These are phyloP conservation scores for Eucalyptus guilfoylei DNA, from an alignment of 345 rosid genomes.

Conservation along the genomic window DNA sequence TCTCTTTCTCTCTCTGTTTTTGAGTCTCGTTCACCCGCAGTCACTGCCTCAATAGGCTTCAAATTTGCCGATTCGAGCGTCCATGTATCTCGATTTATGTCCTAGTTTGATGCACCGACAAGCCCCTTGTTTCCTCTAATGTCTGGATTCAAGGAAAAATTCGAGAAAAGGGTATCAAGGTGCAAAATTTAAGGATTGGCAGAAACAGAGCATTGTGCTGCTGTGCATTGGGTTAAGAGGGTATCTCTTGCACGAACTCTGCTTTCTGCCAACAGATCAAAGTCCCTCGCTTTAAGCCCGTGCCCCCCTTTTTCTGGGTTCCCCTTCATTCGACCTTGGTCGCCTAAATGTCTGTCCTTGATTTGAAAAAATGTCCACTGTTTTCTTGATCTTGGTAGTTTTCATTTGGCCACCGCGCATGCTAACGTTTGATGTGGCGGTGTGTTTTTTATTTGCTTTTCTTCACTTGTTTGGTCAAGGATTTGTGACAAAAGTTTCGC, in stretches of 20 bases:
- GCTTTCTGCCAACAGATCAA: background rate
- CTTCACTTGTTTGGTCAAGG: background rate
- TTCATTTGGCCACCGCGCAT: background rate
- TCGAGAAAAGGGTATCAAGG: background rate
- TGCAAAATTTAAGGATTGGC: background rate
- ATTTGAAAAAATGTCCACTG: accelerated
- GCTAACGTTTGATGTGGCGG: background rate
- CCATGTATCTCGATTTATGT: background rate
- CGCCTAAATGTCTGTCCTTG: background rate
- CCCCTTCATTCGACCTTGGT: background rate
- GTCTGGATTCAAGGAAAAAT: background rate
- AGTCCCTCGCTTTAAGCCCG: background rate
- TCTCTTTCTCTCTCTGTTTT: accelerated
- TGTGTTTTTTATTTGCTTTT: background rate
- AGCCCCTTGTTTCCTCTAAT: background rate
- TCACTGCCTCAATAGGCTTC: background rate
- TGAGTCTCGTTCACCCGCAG: background rate
- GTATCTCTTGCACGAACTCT: background rate
- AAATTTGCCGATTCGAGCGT: background rate
- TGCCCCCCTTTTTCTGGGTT: background rate
- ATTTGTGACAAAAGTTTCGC: background rate
- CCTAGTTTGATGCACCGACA: background rate
- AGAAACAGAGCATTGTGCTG: background rate
- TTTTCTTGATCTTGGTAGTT: background rate
- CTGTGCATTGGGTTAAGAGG: background rate